Conservation (phyloP, 2,329 filamentous ascomycete species). For the Trichoderma aggressivum region DNA sequence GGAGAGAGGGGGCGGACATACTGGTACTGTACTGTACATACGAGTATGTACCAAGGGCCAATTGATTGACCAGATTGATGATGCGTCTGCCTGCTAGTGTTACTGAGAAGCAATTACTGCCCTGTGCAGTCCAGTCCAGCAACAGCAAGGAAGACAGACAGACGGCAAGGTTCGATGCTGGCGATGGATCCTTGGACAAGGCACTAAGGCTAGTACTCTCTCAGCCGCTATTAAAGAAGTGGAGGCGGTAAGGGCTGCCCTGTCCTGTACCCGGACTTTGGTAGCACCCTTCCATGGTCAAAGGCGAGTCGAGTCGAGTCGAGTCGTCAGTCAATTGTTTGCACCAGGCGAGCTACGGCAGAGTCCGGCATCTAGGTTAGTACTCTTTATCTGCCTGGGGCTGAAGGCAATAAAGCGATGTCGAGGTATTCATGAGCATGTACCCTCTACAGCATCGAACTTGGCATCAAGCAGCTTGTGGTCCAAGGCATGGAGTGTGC, state of each 20-base stretch:
- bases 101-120: neutral
- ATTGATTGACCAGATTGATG: neutral
- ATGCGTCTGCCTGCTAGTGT: neutral
- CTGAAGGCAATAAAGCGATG: neutral
- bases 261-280: neutral
- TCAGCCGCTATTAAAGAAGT: neutral
- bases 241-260: neutral
- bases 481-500: neutral
- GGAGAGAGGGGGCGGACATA: too few relatives aligned
- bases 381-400: neutral
- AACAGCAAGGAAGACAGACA: neutral
- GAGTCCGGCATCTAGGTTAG: neutral
- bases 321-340: neutral
- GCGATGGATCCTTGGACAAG: neutral
- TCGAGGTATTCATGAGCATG: neutral
- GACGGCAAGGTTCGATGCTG: neutral
- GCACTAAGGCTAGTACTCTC: neutral
- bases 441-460: neutral
- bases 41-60: neutral
- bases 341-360: constrained; percentile 11
- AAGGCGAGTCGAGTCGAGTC: neutral
- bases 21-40: too few relatives aligned
- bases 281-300: neutral
- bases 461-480: neutral
- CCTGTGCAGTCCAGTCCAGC: neutral